Base-by-base conservation (phyloP, 805 yeast genomes). In the Isabelozyma heimii region DNA sequence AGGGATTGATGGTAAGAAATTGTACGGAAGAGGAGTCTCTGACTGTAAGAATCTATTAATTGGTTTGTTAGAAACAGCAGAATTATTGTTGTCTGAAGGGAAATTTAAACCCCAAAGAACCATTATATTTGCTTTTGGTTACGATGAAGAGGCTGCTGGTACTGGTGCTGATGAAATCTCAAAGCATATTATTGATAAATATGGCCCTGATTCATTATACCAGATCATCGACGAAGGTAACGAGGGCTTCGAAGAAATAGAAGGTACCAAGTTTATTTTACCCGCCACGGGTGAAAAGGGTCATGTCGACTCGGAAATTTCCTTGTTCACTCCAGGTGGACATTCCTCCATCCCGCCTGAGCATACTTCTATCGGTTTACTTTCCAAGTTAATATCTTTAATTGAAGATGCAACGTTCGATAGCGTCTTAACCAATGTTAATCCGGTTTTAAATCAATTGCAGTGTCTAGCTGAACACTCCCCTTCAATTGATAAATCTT, bases 261-360 rank as follows among this genome's bases (percentile, higher is more conserved):
- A 85, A 6, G 82, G 82, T 17, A 87, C 86, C 59, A 62, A 59
- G 40, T 70, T 77, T 84, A 95, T 63, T 65, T 69, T 46, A 56
- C 75, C 57, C 67, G 84, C 66, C 8, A 63, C 71, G 3, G 69
- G 80, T n/a, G 87, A 79, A 41, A 68, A 76, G 43, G 75, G 75
- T 37, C 71, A 83, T 54, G 81, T 84, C 5, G 68, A 77, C 54
- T 55, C 77, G 8, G 50, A 56, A 24, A 69, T 85, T 43, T 73
- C 74, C 4, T 66, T 87, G 20, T 68, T 69, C 20, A 82, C 87
- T 27, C 80, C 82, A 7, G 95, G 95, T 38, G 95, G 95, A 7
- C 95, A 87, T 62, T 82, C 91, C 1, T 84, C 91, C 6, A 65
- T 77, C 13, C 94, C 95, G 9, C 92, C 92, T 2, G 85, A 80